Percentiles rank a stretch among this genome's conserved stretches.
Evolutionary conservation across 2,329 filamentous ascomycete genomes (phyloP).

Genomic region (Amauroascus verrucosus): DNA sequence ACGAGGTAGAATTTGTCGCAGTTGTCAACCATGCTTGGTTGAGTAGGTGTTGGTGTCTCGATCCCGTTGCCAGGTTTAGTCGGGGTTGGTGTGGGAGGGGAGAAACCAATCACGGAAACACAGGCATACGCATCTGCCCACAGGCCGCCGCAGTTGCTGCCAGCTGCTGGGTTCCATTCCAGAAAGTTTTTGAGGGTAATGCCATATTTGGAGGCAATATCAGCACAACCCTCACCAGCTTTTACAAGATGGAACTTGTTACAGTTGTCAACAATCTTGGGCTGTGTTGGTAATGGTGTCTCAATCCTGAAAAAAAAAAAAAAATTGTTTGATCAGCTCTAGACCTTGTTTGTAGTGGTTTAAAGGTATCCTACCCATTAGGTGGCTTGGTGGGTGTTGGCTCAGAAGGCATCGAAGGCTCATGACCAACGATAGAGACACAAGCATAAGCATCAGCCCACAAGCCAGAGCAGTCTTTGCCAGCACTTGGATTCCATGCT

Average conservation of each 20-base stretch:
- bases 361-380: background rate
- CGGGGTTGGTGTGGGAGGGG: background rate
- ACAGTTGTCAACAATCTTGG: background rate
- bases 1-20: conserved; percentile 23
- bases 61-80: conserved; percentile 3
- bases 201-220: background rate
- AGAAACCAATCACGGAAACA: background rate
- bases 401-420: background rate
- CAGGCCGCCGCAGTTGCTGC: background rate
- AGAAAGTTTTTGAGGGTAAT: conserved; percentile 2
- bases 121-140: background rate
- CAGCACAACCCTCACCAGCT: background rate
- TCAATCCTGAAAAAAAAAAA: background rate
- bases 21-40: conserved; percentile 18
- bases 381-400: background rate
- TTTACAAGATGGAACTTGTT: background rate
- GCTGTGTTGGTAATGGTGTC: background rate
- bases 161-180: conserved; percentile 9
- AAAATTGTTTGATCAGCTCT: too few relatives aligned
- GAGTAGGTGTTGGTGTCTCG: conserved; percentile 13
- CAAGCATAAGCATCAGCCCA: conserved; percentile 7
- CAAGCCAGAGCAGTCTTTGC: background rate
- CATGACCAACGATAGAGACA: background rate
- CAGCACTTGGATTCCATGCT: conserved; percentile 5
- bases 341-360: background rate